phyloP scores from a whole-genome alignment of 164 flowering plant species.

The Amborella trichopoda region DNA sequence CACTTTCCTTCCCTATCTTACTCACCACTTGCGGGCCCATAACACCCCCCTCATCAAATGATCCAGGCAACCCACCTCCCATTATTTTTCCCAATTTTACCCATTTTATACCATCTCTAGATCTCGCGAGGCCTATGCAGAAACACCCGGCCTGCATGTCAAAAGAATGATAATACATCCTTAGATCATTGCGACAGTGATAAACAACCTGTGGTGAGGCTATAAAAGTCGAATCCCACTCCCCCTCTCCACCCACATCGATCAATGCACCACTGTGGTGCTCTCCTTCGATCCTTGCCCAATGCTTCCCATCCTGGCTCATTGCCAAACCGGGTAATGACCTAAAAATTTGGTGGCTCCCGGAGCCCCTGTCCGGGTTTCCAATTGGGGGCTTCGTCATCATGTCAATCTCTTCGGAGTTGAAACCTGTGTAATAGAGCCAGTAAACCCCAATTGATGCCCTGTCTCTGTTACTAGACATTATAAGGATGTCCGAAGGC shows the following conservation, averaged over 20 bases:
- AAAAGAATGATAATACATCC: slow-evolving; percentile 85
- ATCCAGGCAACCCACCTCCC: slow-evolving; percentile 37
- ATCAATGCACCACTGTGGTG: slow-evolving; percentile 78
- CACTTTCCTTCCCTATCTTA: slow-evolving; percentile 16
- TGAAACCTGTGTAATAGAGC: slow-evolving; percentile 77
- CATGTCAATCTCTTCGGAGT: slow-evolving; percentile 26
- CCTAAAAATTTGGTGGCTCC: slow-evolving; percentile 20
- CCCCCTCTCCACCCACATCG: slow-evolving; percentile 41
- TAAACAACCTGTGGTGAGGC: slow-evolving; percentile 50
- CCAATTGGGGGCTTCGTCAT: slow-evolving; percentile 3
- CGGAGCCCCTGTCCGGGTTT: slow-evolving; percentile 22
- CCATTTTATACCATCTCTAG: slow-evolving; percentile 86
- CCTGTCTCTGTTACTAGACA: slow-evolving; percentile 60
- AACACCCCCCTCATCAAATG: slow-evolving; percentile 53
- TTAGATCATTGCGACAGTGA: slow-evolving; percentile 49
- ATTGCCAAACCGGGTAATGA: slow-evolving; percentile 75
- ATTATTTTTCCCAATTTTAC: slow-evolving; percentile 70
- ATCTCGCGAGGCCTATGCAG: slow-evolving; percentile 59
- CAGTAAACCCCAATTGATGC: slow-evolving; percentile 64
- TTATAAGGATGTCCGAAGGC: slow-evolving; percentile 62
- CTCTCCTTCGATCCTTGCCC: slow-evolving; percentile 91
- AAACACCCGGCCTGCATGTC: slow-evolving; percentile 34
- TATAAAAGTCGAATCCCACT: slow-evolving; percentile 68
- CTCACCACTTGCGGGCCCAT: slow-evolving; percentile 41
- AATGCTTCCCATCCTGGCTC: slow-evolving; percentile 77